Percentiles rank a stretch among this genome's conserved stretches.
Conservation (phyloP, 345 rosid species). For the Eucalyptus urophylla region DNA sequence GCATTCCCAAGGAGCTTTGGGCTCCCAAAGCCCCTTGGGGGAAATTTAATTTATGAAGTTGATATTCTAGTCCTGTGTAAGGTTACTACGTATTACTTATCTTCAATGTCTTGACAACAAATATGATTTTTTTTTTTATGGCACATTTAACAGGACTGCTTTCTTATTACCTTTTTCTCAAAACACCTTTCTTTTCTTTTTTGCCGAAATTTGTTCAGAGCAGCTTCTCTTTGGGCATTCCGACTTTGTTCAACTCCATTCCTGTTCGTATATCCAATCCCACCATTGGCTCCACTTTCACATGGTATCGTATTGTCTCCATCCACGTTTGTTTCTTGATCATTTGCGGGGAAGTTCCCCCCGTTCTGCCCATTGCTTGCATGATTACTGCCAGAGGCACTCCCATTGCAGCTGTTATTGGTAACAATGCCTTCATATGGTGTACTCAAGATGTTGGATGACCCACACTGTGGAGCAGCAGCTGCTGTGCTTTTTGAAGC, state of each 20-base stretch:
- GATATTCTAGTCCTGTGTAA: neutral
- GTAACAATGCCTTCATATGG: constrained; percentile 4
- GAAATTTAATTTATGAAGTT: neutral
- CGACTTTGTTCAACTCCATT: constrained; percentile 5
- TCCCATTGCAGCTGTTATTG: constrained; percentile 17
- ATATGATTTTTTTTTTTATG: neutral
- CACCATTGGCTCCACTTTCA: constrained; percentile 1
- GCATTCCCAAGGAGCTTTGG: too few relatives aligned
- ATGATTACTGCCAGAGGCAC: constrained; percentile 32
- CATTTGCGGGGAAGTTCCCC: constrained; percentile 8
- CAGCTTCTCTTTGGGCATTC: constrained; percentile 38
- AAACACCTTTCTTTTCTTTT: constrained; percentile 57
- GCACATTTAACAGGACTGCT: neutral
- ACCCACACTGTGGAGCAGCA: constrained; percentile 15
- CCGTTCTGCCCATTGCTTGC: constrained; percentile 34
- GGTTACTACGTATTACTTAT: neutral
- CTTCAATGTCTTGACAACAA: neutral
- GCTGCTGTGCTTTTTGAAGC: neutral
- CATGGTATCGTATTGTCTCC: constrained; percentile 6
- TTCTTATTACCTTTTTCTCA: constrained; percentile 32
- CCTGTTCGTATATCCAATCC: neutral
- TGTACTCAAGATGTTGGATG: constrained; percentile 8
- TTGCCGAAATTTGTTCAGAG: constrained; percentile 42
- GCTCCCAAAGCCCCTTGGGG: too few relatives aligned
- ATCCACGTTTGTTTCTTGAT: constrained; percentile 8